A percentile compares a stretch with the other conserved stretches of the same genome.
Conservation (phyloP, 345 rosid genomes). For the Salix dunnii region DNA sequence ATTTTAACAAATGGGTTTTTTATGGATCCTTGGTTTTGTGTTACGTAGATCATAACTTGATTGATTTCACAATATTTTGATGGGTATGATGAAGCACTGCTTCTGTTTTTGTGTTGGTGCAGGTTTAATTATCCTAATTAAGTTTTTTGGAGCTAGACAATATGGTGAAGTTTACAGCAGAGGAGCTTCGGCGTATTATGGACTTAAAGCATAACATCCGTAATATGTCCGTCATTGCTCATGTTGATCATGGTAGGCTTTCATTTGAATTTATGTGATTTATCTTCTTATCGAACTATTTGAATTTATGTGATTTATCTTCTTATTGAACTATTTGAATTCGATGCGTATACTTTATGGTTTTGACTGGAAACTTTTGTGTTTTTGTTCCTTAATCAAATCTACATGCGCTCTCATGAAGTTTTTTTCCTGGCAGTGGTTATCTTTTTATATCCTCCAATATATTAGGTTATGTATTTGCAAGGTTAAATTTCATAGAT, state of each 20-base stretch:
- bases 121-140: background rate
- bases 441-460: background rate
- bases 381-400: background rate
- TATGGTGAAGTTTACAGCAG: slow-evolving; percentile 60
- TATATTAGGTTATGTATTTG: background rate
- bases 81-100: background rate
- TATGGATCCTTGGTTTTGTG: background rate
- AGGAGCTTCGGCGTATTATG: slow-evolving; percentile 66
- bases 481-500: background rate
- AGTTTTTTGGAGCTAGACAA: background rate
- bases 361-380: too few species aligned
- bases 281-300: background rate
- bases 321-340: background rate
- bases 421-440: background rate
- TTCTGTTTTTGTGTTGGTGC: background rate
- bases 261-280: background rate
- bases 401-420: background rate
- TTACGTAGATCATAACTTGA: background rate
- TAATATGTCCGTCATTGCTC: slow-evolving; percentile 78
- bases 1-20: background rate
- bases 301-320: background rate
- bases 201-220: slow-evolving; percentile 65
- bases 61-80: background rate
- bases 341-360: background rate
- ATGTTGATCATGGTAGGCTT: slow-evolving; percentile 57